Evolutionary conservation across 2,329 filamentous ascomycete genomes (phyloP), one percentile per base, ranked within the genome.

Genomic region (Plectosphaerella sp.): DNA sequence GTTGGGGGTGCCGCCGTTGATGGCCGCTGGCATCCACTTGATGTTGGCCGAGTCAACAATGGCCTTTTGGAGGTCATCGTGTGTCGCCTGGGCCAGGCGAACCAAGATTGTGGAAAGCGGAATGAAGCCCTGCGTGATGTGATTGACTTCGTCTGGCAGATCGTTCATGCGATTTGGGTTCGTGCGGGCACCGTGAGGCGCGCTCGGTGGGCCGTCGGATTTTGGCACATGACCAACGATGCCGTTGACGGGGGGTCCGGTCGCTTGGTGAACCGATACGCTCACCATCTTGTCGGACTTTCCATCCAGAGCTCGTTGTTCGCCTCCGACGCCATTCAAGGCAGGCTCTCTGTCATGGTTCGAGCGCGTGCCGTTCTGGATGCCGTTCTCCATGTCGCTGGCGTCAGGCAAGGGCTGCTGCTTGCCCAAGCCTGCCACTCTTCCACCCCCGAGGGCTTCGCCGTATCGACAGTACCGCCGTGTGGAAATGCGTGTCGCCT

Each of bases 41-140:
- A 89, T 83, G 53, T 85, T 81, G 28, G 87, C 83, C 68, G 97
- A 73, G 54, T 86, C 82, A 37, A 78, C 72, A 43, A 97, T 79
- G 55, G 87, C 78, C 9, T 88, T 85, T 47, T 83, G 78, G 33
- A 97, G 76, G 51, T 87, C 83, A 64, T 89, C 90, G 69, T 92
- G 92, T 47, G 89, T 91, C 62, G 87, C 84, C 68, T 97, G 91
- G 35, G 89, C 87, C 37, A 94, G 80, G 59, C 94, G 85, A 57
- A 84, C 82, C 49, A 97, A 78, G 45, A 99, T 73, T 14, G 80
- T 80, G 5, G 86, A 84, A 18, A 97, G 77, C 4, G 90, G 86
- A 52, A 93, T 79, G 66, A 91, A 95, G 35, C 84, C 86, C 52
- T 86, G 75, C 0, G 86, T 86, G 53, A 96, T 87, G 63, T 96